phyloP scores from a whole-genome alignment of 352 stramenopile species.

The Phytophthora hybrid region DNA sequence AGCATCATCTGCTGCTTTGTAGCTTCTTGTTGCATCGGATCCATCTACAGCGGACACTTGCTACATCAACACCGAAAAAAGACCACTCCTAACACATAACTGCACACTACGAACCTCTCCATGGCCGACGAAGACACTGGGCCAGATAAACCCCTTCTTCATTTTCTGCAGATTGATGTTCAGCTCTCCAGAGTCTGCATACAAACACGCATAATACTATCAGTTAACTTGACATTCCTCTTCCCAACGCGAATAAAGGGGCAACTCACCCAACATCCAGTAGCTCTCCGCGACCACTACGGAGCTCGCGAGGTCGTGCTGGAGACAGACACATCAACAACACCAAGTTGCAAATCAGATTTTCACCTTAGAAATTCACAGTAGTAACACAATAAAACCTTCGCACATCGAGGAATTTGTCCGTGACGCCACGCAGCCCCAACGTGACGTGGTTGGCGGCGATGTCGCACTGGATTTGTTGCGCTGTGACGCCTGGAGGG shows the following conservation, averaged over 20 bases:
- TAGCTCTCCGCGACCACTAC: slow-evolving; percentile 95
- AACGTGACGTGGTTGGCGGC: slow-evolving; percentile 88
- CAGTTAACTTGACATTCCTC: neutral
- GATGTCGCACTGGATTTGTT: slow-evolving; percentile 92
- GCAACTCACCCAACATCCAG: slow-evolving; percentile 92
- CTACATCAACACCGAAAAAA: neutral
- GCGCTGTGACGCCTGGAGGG: slow-evolving; percentile 83
- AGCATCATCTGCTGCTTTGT: slow-evolving; percentile 97
- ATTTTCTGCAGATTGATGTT: slow-evolving; percentile 96
- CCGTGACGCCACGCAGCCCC: slow-evolving; percentile 86
- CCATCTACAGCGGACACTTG: slow-evolving; percentile 55
- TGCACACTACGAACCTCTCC: slow-evolving; percentile 57
- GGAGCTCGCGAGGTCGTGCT: slow-evolving; percentile 93
- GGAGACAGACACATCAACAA: neutral
- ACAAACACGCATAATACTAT: neutral
- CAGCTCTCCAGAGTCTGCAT: slow-evolving; percentile 85
- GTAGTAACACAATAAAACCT: neutral
- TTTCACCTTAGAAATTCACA: neutral
- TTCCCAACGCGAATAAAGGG: neutral
- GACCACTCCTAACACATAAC: neutral
- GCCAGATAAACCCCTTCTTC: slow-evolving; percentile 96
- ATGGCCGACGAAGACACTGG: slow-evolving; percentile 89
- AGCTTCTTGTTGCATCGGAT: slow-evolving; percentile 92
- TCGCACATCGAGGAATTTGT: slow-evolving; percentile 94
- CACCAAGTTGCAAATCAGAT: neutral